phyloP scores from a whole-genome alignment of 2,329 filamentous ascomycete species.

The Fusarium pseudoanthophilum region DNA sequence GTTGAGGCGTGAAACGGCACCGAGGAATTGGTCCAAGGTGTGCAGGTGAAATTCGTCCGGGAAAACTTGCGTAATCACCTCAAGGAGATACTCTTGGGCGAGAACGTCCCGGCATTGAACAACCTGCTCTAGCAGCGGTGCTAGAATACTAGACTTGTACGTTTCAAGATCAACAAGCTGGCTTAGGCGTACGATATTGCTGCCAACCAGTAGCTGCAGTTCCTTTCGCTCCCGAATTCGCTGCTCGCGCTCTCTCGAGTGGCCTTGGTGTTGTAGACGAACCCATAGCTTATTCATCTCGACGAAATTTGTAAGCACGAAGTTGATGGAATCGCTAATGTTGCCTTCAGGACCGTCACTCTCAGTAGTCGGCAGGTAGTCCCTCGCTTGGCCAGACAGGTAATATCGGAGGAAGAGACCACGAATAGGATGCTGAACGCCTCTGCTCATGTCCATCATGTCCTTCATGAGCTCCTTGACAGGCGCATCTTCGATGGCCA shows the following conservation, averaged over 20 bases:
- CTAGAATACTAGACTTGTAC: slow-evolving; percentile 91
- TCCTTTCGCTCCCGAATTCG: slow-evolving; percentile 95
- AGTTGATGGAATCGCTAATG: slow-evolving; percentile 96
- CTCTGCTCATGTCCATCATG: slow-evolving; percentile 99
- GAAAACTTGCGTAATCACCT: slow-evolving; percentile 99
- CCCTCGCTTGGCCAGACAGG: slow-evolving; percentile 91
- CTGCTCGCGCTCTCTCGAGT: slow-evolving; percentile 93
- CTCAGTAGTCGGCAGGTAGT: slow-evolving; percentile 82
- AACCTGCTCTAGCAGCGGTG: slow-evolving; percentile 92
- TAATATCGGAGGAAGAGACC: slow-evolving; percentile 97
- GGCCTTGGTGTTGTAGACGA: slow-evolving; percentile 94
- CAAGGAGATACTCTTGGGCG: slow-evolving; percentile 95
- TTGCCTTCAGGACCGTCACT: slow-evolving; percentile 95
- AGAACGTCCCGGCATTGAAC: slow-evolving; percentile 97
- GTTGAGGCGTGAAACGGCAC: slow-evolving; percentile 90
- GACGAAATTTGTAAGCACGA: slow-evolving; percentile 97
- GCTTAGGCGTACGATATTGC: slow-evolving; percentile 93
- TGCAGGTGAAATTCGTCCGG: slow-evolving; percentile 98
- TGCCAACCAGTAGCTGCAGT: slow-evolving; percentile 93
- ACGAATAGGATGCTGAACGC: slow-evolving; percentile 95
- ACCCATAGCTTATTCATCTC: slow-evolving; percentile 99
- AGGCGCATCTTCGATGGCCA: slow-evolving; percentile 96
- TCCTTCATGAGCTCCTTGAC: slow-evolving; percentile 99
- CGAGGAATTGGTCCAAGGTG: slow-evolving; percentile 93
- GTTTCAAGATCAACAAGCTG: slow-evolving; percentile 94